Evolutionary conservation across 345 rosid genomes (phyloP), one percentile per base, ranked within the genome.

Genomic region (Streptanthus diversifolius): DNA sequence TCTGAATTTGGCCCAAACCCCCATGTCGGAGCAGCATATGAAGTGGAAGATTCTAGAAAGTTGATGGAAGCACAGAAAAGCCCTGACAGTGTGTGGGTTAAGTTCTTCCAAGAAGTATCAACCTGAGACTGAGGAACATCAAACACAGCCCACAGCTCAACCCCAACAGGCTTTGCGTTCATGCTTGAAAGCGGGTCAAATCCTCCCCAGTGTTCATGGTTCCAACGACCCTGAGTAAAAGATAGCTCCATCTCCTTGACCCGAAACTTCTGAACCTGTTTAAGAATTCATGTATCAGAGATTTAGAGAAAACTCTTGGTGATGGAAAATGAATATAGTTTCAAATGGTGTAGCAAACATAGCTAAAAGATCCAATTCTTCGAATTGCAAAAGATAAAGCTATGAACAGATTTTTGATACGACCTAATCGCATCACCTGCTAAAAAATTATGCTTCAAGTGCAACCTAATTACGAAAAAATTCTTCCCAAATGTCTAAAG

Each of bases 221-320:
- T 88, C 99, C 98, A 95, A 55, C 99, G 95, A 58, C 99, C 99
- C 74, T 95, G 98, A 71, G 97, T 90, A 77, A 95, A 95, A 73
- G 99, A 95, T 40, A 95, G 65, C 70, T 95, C 99, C 97, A 91
- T 88, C 84, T 95, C 97, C 77, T 82, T 87, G 56, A 91, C 76
- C 47, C 80, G 84, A 43, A 86, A 91, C 56, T 90, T 95, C 63
- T 84, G 72, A 58, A 88, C 92, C 99, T 95, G 84, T 69, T 63
- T 1, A 15, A 53, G 41, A 69, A 62, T 0, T 47, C 71, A 47
- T 0, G 36, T 56, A 15, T 63, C 61, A 63, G 52, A 25, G 36
- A 70, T 51, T 43, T 35, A 49, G 55, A 39, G 5, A 45, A 35
- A 65, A 27, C 56, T 53, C 59, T 29, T 21, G 54, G 24, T 63